phyloP scores from a whole-genome alignment of 2,329 filamentous ascomycete genomes.

The Plectosphaerella sp. region DNA sequence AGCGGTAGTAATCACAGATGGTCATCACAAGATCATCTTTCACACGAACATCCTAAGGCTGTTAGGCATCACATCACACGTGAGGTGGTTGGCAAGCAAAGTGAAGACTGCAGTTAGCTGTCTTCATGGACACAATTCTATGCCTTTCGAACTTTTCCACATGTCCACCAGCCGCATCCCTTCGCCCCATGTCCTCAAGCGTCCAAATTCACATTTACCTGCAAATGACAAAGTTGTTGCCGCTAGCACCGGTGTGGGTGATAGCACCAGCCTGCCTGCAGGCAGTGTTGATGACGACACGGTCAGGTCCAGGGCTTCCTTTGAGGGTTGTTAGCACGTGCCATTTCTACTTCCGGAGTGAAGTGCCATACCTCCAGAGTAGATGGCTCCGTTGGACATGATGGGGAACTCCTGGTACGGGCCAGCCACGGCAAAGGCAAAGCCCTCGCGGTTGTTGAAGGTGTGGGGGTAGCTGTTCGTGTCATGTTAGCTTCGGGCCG shows the following conservation, averaged over 20 bases:
- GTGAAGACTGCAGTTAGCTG: too few relatives aligned
- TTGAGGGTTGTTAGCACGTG: slow-evolving; percentile 4
- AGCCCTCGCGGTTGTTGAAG: slow-evolving; percentile 33
- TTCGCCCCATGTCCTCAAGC: too few relatives aligned
- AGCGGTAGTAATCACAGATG: too few relatives aligned
- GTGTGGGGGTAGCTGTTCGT: slow-evolving; percentile 27
- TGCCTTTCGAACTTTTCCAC: too few relatives aligned
- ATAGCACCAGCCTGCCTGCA: slow-evolving; percentile 59
- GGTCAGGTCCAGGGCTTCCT: slow-evolving; percentile 62
- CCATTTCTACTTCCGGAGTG: neutral
- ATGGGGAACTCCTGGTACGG: slow-evolving; percentile 37
- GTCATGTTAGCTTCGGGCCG: neutral
- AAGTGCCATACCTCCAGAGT: slow-evolving; percentile 25
- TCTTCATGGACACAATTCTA: too few relatives aligned
- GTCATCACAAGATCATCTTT: too few relatives aligned
- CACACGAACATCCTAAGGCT: too few relatives aligned
- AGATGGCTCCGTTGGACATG: slow-evolving; percentile 20
- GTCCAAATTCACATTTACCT: neutral
- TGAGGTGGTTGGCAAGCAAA: too few relatives aligned
- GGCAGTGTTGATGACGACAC: slow-evolving; percentile 56
- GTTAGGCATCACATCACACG: too few relatives aligned
- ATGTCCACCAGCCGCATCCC: too few relatives aligned
- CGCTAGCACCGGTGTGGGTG: slow-evolving; percentile 66
- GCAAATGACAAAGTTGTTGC: slow-evolving; percentile 66
- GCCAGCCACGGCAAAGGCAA: slow-evolving; percentile 24